Percentiles rank a stretch among this genome's conserved stretches.
Evolutionary conservation across 2,329 filamentous ascomycete species (phyloP).

Genomic region (Bipolaris zeicola): DNA sequence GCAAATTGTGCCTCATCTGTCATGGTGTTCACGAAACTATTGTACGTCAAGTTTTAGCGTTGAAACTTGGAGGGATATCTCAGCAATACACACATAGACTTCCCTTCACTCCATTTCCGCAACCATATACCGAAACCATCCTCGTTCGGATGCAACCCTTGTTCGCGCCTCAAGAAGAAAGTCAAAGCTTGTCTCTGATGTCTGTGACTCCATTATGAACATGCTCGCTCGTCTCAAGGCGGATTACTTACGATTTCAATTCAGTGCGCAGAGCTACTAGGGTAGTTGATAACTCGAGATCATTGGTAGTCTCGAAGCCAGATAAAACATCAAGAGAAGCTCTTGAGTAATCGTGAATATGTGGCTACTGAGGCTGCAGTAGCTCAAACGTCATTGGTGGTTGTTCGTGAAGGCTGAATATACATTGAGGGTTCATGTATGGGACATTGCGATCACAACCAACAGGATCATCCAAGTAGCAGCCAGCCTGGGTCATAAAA

Average conservation of each 20-base stretch:
- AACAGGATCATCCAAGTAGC: constrained; percentile 16
- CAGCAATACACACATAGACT: neutral
- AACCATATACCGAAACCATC: constrained; percentile 12
- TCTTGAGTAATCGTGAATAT: neutral
- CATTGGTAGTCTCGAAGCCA: neutral
- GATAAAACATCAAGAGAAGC: neutral
- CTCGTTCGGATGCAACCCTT: constrained; percentile 7
- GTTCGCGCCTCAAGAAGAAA: constrained; percentile 17
- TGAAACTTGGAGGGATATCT: neutral
- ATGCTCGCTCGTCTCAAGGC: neutral
- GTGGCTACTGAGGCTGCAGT: neutral
- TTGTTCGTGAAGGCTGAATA: neutral
- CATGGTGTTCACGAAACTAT: neutral
- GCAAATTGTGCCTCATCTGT: neutral
- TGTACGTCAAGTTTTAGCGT: neutral
- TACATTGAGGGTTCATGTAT: constrained; percentile 19
- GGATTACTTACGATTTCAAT: neutral
- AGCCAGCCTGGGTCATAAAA: neutral
- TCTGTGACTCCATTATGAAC: neutral
- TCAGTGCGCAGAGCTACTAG: neutral
- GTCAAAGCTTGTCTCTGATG: constrained; percentile 18
- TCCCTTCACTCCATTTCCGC: neutral
- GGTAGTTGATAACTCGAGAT: neutral
- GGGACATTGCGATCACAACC: constrained; percentile 20
- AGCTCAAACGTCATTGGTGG: neutral